These are phyloP conservation scores for Aegilops bicornis DNA, from an alignment of 176 grass and related monocot genomes.

Conservation along the genomic window DNA sequence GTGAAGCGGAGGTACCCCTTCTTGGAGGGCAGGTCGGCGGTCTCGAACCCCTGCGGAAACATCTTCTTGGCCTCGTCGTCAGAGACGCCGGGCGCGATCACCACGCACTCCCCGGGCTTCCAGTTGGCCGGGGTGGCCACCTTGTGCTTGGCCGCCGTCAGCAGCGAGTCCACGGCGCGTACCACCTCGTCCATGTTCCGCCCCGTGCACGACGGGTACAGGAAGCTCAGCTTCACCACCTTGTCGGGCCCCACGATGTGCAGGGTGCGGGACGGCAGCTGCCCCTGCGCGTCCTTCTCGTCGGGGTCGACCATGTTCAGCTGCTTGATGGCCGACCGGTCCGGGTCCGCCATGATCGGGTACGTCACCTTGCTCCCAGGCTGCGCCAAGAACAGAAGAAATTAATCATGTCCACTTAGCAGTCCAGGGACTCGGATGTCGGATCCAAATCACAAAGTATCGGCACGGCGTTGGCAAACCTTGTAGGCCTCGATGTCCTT, in stretches of 20 bases:
- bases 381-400: background rate
- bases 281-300: slow-evolving; percentile 59
- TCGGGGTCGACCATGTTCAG: slow-evolving; percentile 94
- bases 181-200: slow-evolving; percentile 92
- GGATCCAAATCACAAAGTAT: too few relatives aligned
- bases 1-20: slow-evolving; percentile 87
- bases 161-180: slow-evolving; percentile 69
- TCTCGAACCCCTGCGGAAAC: slow-evolving; percentile 60
- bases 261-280: slow-evolving; percentile 61
- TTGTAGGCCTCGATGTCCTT: slow-evolving; percentile 92
- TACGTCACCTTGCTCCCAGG: slow-evolving; percentile 43
- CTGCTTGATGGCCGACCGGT: slow-evolving; percentile 47
- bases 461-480: slow-evolving; percentile 14
- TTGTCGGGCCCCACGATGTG: slow-evolving; percentile 79
- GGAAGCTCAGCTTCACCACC: slow-evolving; percentile 77
- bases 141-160: slow-evolving; percentile 55
- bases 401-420: too few relatives aligned
- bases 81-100: slow-evolving; percentile 63
- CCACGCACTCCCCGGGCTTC: slow-evolving; percentile 66
- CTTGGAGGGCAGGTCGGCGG: slow-evolving; percentile 60
- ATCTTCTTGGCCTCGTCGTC: slow-evolving; percentile 69
- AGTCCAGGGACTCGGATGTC: too few relatives aligned
- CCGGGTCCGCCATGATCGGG: slow-evolving; percentile 72
- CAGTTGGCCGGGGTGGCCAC: slow-evolving; percentile 86
- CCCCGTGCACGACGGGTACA: slow-evolving; percentile 71